These are phyloP conservation scores for Xylaria sp. DNA, from an alignment of 2,329 filamentous ascomycete species.

Conservation along the genomic window DNA sequence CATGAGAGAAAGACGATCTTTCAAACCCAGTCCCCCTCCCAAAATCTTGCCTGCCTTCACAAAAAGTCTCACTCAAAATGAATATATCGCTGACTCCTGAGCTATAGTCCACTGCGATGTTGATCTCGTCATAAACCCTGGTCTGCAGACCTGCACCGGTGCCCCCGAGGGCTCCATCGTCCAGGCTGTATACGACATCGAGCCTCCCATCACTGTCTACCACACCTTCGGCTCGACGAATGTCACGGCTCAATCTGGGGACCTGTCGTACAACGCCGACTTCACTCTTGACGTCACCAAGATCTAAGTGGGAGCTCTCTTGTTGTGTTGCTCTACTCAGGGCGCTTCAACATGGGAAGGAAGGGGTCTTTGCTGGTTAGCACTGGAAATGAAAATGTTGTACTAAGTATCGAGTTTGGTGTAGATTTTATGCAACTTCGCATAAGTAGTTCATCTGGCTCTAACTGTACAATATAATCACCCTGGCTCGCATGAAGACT, in stretches of 20 bases:
- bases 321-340: background rate
- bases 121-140: background rate
- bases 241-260: background rate
- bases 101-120: background rate
- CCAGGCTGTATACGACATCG: background rate
- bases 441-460: background rate
- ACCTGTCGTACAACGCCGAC: slow-evolving; percentile 1
- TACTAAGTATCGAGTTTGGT: background rate
- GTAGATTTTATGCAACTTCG: no score
- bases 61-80: background rate
- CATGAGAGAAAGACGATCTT: background rate
- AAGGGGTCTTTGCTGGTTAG: background rate
- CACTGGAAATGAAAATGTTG: background rate
- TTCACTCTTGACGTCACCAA: slow-evolving; percentile 13
- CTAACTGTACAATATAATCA: background rate
- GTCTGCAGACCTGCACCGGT: background rate
- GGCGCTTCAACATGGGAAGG: no score
- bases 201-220: background rate
- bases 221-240: slow-evolving; percentile 19
- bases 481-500: no score
- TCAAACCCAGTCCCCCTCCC: background rate
- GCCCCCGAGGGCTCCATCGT: slow-evolving; percentile 20
- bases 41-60: no score
- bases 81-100: background rate
- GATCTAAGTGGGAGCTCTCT: background rate